Evolutionary conservation across 2,329 filamentous ascomycete species (phyloP).

Genomic region (Stachybotrys echinatus): DNA sequence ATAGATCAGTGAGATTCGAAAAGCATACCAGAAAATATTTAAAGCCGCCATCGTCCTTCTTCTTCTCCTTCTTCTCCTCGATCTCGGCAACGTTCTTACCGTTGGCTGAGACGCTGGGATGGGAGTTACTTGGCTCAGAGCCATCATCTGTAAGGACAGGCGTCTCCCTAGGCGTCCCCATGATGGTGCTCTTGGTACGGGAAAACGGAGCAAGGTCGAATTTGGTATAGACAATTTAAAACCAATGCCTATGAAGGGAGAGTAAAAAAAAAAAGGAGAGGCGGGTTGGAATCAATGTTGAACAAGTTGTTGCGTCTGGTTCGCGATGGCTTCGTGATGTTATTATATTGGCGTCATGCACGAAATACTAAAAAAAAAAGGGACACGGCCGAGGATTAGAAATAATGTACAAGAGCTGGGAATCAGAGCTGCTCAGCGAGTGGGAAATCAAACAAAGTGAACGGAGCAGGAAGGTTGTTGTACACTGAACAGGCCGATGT

Average conservation of each 20-base stretch:
- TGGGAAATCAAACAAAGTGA: too few species aligned
- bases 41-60: constrained; percentile 15
- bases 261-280: too few species aligned
- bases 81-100: background rate
- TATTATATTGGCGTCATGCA: too few species aligned
- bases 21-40: constrained; percentile 17
- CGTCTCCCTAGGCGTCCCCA: background rate
- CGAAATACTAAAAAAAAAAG: too few species aligned
- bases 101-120: background rate
- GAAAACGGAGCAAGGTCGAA: background rate
- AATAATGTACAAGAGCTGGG: too few species aligned
- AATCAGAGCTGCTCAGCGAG: too few species aligned
- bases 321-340: too few species aligned
- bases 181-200: background rate
- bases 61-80: constrained; percentile 2
- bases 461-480: too few species aligned
- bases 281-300: too few species aligned
- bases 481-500: too few species aligned
- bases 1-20: background rate
- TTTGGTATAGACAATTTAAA: background rate
- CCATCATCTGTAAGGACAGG: background rate
- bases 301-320: too few species aligned
- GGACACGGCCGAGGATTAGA: too few species aligned
- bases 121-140: background rate
- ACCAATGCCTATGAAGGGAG: background rate